Evolutionary conservation across 352 stramenopile species (phyloP).

Genomic region (Phytopythium litorale): DNA sequence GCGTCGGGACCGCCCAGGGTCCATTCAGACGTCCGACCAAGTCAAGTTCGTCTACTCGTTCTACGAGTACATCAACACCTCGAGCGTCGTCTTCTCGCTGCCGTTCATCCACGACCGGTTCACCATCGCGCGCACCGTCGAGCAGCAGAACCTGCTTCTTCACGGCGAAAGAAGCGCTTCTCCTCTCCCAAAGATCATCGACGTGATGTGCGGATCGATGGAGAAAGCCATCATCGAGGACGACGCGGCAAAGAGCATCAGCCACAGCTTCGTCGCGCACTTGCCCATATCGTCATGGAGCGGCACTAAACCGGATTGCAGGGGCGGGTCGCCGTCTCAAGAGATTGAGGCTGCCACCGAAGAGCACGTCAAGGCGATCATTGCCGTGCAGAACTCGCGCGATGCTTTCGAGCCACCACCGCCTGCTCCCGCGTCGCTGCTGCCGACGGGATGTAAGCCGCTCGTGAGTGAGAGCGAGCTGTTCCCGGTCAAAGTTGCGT

Average conservation of each 20-base stretch:
- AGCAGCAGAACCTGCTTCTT: slow-evolving; percentile 66
- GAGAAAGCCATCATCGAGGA: slow-evolving; percentile 16
- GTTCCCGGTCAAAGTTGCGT: slow-evolving; percentile 67
- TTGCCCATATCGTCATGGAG: slow-evolving; percentile 15
- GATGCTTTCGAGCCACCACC: slow-evolving; percentile 7
- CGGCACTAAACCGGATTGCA: background rate
- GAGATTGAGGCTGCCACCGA: slow-evolving; percentile 23
- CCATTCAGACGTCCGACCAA: slow-evolving; percentile 72
- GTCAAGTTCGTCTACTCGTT: slow-evolving; percentile 72
- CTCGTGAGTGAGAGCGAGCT: slow-evolving; percentile 26
- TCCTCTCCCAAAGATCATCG: slow-evolving; percentile 49
- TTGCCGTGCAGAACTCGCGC: slow-evolving; percentile 1
- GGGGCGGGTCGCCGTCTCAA: background rate
- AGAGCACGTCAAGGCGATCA: slow-evolving; percentile 11
- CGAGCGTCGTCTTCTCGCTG: slow-evolving; percentile 71
- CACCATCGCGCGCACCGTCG: slow-evolving; percentile 48
- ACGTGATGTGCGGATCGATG: slow-evolving; percentile 57
- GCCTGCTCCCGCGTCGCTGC: background rate
- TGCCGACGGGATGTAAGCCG: background rate
- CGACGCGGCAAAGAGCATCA: slow-evolving; percentile 1
- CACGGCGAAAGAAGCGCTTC: slow-evolving; percentile 36
- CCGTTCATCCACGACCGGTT: slow-evolving; percentile 74
- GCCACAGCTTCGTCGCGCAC: slow-evolving; percentile 21
- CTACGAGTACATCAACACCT: slow-evolving; percentile 66
- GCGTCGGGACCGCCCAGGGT: slow-evolving; percentile 64